Evolutionary conservation across 78 protist species (phyloP), one percentile per base, ranked within the genome.

Genomic region (Dictyostelium firmibasis): DNA sequence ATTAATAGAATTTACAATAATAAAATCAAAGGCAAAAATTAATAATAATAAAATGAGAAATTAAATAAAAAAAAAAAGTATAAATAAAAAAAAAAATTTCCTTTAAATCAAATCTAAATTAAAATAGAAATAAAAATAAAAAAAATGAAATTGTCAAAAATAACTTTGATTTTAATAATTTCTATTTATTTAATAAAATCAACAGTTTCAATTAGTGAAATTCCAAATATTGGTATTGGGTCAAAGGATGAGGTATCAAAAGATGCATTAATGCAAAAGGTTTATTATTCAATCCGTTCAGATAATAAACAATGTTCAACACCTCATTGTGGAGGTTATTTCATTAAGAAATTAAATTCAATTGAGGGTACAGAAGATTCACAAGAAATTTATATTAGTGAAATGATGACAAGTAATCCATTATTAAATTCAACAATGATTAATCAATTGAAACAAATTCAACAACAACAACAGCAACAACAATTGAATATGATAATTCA

Each of bases 321-420:
- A 14, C 76, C 86, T 31, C 69, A 27, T 57, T 82, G 86, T 60
- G 75, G 76, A 11, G 86, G 86, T 7, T 60, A 44, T 72, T 47
- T 82, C 38, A 31, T 82, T 9, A 82, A 82, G 20, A 35, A 25
- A n/a, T 20, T 82, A 8, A 82, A 82, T 82, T 23, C 50, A 20
- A n/a, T 29, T 36, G 83, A 76, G 16, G 83, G 57, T 76, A n/a
- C 60, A 2, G 70, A 41, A 23, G 86, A 57, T 1, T 33, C 27
- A 0, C n/a, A 57, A 57, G 86, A 82, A 20, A 57, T 35, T 29
- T 82, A 82, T 60, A 41, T 82, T 60, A 35, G 60, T 50, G 86
- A 82, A 82, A 33, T 57, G 27, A 44, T 57, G 47, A 20, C 67
- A 29, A 18, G n/a, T 5, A 25, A 82, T 27, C 35, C 18, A 27